Base-by-base conservation (phyloP, 345 rosid species). In the Lumnitzera littorea region DNA sequence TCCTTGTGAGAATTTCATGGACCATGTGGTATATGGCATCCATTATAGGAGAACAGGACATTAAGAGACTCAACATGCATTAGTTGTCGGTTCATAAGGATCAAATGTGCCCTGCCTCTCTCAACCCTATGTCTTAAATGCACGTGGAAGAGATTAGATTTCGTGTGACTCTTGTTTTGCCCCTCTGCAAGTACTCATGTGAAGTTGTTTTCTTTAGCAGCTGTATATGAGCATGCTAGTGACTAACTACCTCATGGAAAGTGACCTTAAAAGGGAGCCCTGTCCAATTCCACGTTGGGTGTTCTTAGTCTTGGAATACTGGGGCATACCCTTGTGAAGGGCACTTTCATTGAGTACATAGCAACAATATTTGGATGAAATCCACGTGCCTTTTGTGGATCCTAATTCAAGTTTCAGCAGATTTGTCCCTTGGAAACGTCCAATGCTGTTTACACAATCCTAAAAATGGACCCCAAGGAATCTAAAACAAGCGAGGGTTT, bases 281-380 rank as follows among this genome's bases (percentile, higher is more conserved):
- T n/a, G 60, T 16, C 60, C 60, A 43, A 16, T 56, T 25, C 15
- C 60, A 57, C 11, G 60, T 57, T 57, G 49, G n/a, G 15, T 16
- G 60, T 57, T 31, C 23, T 25, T 41, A 12, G 14, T 46, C 23
- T 24, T 20, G 15, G 59, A 10, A 51, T 61, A 51, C 46, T 58
- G 53, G 61, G 78, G 67, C 84, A 82, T 50, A 31, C 78, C 84
- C 87, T 69, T 60, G 80, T 76, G 77, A 62, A 63, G 59, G 77
- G 55, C 75, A 60, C 68, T 68, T 65, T 62, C 74, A 48, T 55
- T 58, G 63, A 60, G 20, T 36, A 56, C 29, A 12, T 48, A 57
- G 50, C 1, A 9, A 50, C 65, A 57, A 52, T 63, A 62, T 63
- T 54, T 53, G 78, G 81, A 77, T 65, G 36, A 67, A 61, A 52